phyloP scores from a whole-genome alignment of 495 filamentous ascomycete genomes.

The Choiromyces venosus region DNA sequence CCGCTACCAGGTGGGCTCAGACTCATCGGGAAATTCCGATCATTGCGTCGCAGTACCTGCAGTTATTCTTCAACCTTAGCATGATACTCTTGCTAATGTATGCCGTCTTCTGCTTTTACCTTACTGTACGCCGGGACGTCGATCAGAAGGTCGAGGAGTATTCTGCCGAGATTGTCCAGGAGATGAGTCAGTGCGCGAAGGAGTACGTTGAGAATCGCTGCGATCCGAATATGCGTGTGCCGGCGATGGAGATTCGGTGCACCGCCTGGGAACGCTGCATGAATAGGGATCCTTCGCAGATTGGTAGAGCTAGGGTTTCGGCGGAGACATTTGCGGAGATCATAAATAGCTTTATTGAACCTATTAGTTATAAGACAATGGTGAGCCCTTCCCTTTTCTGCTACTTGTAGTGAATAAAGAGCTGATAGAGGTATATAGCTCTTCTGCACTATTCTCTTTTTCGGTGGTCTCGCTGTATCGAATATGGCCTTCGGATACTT shows the following conservation, averaged over 20 bases:
- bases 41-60: conserved; percentile 78
- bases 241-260: conserved; percentile 67
- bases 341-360: conserved; percentile 65
- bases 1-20: conserved; percentile 55
- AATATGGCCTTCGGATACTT: conserved; percentile 38
- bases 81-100: conserved; percentile 63
- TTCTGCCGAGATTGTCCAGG: conserved; percentile 57
- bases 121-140: conserved; percentile 70
- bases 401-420: conserved; percentile 9
- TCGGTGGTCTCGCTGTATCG: conserved; percentile 25
- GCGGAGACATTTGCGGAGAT: conserved; percentile 80
- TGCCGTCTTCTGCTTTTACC: conserved; percentile 62
- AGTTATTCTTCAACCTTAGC: conserved; percentile 71
- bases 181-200: conserved; percentile 65
- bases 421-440: conserved; percentile 22
- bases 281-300: conserved; percentile 62
- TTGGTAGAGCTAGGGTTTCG: conserved; percentile 61
- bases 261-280: conserved; percentile 80
- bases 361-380: conserved; percentile 68
- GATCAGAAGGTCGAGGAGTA: conserved; percentile 60
- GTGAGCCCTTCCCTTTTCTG: conserved; percentile 45
- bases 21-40: conserved; percentile 76
- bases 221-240: conserved; percentile 55
- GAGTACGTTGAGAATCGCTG: conserved; percentile 72
- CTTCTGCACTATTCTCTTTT: conserved; percentile 19